phyloP scores from a whole-genome alignment of 306 rosid genomes.

The Vigna unguiculata region DNA sequence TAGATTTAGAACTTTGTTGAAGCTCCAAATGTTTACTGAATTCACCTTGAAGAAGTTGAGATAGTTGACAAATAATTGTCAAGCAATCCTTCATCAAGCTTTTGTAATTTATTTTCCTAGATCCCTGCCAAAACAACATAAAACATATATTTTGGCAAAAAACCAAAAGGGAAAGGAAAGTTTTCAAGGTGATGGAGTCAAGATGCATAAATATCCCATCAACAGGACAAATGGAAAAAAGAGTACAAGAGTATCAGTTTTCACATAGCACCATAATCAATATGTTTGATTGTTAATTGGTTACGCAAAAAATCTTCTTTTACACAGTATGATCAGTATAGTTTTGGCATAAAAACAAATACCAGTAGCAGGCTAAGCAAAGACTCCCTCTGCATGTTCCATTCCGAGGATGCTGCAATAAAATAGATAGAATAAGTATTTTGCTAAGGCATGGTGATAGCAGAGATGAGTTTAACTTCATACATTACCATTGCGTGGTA shows the following conservation, averaged over 20 bases:
- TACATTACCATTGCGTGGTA: conserved; percentile 64
- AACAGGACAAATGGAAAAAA: conserved; percentile 18
- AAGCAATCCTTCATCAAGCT: conserved; percentile 74
- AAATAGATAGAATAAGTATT: conserved; percentile 40
- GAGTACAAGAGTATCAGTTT: neutral
- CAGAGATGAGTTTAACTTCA: conserved; percentile 51
- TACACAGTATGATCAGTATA: conserved; percentile 7
- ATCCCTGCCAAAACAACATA: conserved; percentile 66
- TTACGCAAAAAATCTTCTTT: conserved; percentile 37
- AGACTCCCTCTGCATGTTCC: conserved; percentile 85
- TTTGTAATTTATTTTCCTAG: conserved; percentile 75
- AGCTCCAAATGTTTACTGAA: conserved; percentile 43
- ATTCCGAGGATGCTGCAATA: conserved; percentile 68
- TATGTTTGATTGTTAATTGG: conserved; percentile 28
- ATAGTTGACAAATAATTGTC: conserved; percentile 63
- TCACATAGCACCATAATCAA: conserved; percentile 28
- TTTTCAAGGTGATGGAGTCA: conserved; percentile 32
- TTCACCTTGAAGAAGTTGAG: conserved; percentile 56
- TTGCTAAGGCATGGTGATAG: conserved; percentile 25
- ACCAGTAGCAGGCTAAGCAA: conserved; percentile 80
- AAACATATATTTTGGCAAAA: conserved; percentile 36
- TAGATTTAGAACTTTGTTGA: conserved; percentile 49
- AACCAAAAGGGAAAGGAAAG: conserved; percentile 16
- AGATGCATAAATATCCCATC: conserved; percentile 41
- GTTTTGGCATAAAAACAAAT: conserved; percentile 44